Base-by-base conservation (phyloP, 257 asterid genomes). In the Nicotiana undulata region DNA sequence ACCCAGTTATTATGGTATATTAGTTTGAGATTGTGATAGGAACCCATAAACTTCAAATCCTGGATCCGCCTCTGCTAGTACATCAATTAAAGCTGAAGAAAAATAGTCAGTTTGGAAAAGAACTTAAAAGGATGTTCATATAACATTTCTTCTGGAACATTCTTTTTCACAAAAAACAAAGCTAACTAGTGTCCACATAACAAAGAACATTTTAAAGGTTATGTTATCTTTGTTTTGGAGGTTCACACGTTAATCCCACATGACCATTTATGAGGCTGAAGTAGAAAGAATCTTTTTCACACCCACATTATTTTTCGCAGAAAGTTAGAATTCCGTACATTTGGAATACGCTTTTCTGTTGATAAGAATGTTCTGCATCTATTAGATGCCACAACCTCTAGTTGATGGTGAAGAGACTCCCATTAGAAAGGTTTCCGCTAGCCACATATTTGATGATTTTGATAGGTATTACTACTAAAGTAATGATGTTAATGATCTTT, bases 311-410 rank as follows among this genome's bases (percentile, higher is more conserved):
- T 74, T 74, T 15, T 74, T 4, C 78, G 16, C 16, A 74, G 9
- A 74, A 74, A 74, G 78, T 3, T 24, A 74, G 49, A 22, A 74
- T 74, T 15, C 44, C 4, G 4, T 74, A 49, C 0, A 12, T 72
- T 40, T 5, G 16, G 60, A 49, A 72, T 72, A 72, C 16, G 0
- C 60, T 1, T 72, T 24, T 72, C 61, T 26, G 24, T 49, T 49
- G 78, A 49, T 49, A 74, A 74, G 22, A 74, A 74, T 74, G 78
- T 15, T 74, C 40, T 22, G 78, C 78, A 72, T 22, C 78, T 1
- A 22, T 46, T 46, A 46, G 78, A 49, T 49, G 44, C 26, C 40
- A 22, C 1, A 13, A 22, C 31, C 31, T n/a, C 55, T 37, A 46
- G 10, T 40, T 70, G 13, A 20, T 12, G 20, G 59, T 12, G 34